These are phyloP conservation scores for Knoxdaviesia proteae DNA, from an alignment of 2,329 filamentous ascomycete species.

Conservation along the genomic window DNA sequence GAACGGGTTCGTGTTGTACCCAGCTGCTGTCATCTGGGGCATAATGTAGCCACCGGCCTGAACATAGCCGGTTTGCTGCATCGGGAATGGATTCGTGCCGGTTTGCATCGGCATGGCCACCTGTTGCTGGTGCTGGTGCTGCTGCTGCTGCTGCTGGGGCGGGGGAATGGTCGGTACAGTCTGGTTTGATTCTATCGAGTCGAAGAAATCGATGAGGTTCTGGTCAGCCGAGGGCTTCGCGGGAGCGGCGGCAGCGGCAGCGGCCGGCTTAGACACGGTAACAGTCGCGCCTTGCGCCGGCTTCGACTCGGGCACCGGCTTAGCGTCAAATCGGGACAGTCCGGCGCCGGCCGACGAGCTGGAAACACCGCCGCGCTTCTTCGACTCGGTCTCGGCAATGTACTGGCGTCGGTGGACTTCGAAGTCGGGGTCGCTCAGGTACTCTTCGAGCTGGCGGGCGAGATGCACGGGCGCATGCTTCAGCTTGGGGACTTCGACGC, in stretches of 20 bases:
- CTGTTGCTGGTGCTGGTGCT: constrained; percentile 14
- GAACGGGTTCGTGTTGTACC: constrained; percentile 7
- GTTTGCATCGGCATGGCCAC: constrained; percentile 4
- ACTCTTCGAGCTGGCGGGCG: constrained; percentile 77
- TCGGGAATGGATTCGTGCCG: constrained; percentile 16
- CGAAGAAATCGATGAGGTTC: constrained; percentile 87
- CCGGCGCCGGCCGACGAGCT: constrained; percentile 10
- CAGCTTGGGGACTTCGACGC: constrained; percentile 85
- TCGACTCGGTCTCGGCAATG: constrained; percentile 63
- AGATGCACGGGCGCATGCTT: constrained; percentile 93
- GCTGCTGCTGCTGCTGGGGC: constrained; percentile 11
- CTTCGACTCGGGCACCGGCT: constrained; percentile 13
- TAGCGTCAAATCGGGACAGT: constrained; percentile 13
- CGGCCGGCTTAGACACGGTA: not conserved
- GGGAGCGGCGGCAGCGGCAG: constrained; percentile 1
- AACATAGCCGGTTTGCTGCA: constrained; percentile 15
- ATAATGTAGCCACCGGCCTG: constrained; percentile 4
- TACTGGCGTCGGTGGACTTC: constrained; percentile 86
- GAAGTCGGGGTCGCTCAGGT: constrained; percentile 85
- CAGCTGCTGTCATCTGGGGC: constrained; percentile 7
- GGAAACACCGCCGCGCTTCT: constrained; percentile 25
- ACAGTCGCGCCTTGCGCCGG: constrained; percentile 11
- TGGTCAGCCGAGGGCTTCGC: constrained; percentile 25
- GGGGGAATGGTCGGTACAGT: constrained; percentile 26
- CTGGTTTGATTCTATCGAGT: constrained; percentile 77